These are phyloP conservation scores for Gymnopus androsaceus DNA, from an alignment of 1,284 basidiomycete genomes.

Conservation along the genomic window DNA sequence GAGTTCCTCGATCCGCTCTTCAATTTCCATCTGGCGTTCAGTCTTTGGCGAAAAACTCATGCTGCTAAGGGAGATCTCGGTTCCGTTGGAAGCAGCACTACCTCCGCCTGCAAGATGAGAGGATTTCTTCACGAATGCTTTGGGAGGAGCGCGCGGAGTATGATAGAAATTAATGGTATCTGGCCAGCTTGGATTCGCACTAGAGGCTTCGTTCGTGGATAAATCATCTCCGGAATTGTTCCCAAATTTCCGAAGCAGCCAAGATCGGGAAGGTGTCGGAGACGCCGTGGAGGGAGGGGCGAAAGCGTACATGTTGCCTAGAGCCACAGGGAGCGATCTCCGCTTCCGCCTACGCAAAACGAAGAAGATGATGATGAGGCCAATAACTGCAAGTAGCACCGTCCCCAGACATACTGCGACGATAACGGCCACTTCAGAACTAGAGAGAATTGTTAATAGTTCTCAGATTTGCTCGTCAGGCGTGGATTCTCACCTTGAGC, in stretches of 20 bases:
- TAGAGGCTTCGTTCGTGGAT: background rate
- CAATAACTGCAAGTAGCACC: slow-evolving; percentile 1
- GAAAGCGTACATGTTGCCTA: background rate
- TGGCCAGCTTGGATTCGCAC: background rate
- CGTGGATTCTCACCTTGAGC: background rate
- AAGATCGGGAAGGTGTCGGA: background rate
- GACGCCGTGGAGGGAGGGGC: background rate
- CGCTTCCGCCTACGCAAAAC: background rate
- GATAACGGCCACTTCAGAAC: background rate
- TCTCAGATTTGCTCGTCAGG: background rate
- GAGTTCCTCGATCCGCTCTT: slow-evolving; percentile 16
- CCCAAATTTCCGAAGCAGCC: slow-evolving; percentile 2
- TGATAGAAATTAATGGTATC: slow-evolving; percentile 8
- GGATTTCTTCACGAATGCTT: background rate
- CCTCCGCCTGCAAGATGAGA: background rate
- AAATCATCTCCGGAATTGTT: background rate
- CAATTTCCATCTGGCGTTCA: slow-evolving; percentile 18
- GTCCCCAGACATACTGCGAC: slow-evolving; percentile 5
- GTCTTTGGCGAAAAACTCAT: slow-evolving; percentile 14
- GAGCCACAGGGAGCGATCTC: background rate
- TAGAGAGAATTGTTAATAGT: background rate
- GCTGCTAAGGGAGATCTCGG: slow-evolving; percentile 10
- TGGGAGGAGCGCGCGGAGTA: slow-evolving; percentile 2
- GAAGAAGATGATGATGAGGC: background rate
- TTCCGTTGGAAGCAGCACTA: slow-evolving; percentile 3